Base-by-base conservation (phyloP, 495 filamentous ascomycete genomes). In the Letharia columbiana region DNA sequence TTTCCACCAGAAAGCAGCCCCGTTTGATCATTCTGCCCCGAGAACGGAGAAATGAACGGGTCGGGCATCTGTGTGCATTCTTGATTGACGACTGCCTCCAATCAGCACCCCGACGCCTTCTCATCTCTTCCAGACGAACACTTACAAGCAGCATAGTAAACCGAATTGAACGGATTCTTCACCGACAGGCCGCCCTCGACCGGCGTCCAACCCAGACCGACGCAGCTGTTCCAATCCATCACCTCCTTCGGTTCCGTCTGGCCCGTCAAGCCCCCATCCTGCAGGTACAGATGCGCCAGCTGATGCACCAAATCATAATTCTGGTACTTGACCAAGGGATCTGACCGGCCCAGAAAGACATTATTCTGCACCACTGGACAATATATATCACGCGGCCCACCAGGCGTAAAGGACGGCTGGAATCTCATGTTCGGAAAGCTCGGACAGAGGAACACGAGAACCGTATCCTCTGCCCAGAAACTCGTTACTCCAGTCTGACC, bases 141-240 rank as follows among this genome's bases (percentile, higher is more conserved):
- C 59, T 33, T 4, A 61, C 59, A 61, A 31, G 59, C 59, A 61
- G 5, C 31, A 44, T 42, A 28, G 31, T 61, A 28, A 44, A 61
- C 59, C n/a, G 45, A 45, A 31, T 45, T 61, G n/a, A 17, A 18
- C 59, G 59, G 39, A 33, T 61, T 61, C 40, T 18, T 60, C 15
- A 42, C 37, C 11, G 37, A 42, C 20, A 18, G 37, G 4, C 58
- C 33, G 7, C 28, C 13, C 1, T 42, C 37, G 0, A 13, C 23
- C 37, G 58, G 58, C 3, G 9, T 18, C 59, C 52, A 56, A 9
- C 40, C 59, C 2, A 33, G 39, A 44, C n/a, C 59, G n/a, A 28
- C 40, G 42, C 59, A 61, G 59, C 31, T 45, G 6, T 44, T 44
- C 59, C 59, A 61, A 61, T 41, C 59, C 59, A 28, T 61, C 39